Evolutionary conservation across 2,329 filamentous ascomycete species (phyloP).

Genomic region (Aspergillus amoenus): DNA sequence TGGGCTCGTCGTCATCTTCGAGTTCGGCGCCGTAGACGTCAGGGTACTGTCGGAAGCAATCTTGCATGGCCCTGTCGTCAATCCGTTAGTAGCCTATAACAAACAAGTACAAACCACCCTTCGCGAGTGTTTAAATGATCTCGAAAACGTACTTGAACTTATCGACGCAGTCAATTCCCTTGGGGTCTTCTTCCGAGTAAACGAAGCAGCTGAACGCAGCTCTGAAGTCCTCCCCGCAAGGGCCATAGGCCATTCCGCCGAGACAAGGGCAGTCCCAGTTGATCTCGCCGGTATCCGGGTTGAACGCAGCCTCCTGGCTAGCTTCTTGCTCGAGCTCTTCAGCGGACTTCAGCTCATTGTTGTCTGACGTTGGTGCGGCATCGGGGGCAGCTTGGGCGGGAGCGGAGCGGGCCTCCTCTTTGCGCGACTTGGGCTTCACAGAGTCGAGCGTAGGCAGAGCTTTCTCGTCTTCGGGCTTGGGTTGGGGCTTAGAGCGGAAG

Average conservation of each 20-base stretch:
- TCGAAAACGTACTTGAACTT: slow-evolving; percentile 79
- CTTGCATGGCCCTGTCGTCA: slow-evolving; percentile 79
- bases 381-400: neutral
- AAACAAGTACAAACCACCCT: neutral
- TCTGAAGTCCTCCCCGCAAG: slow-evolving; percentile 94
- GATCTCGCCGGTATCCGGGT: slow-evolving; percentile 98
- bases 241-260: slow-evolving; percentile 94
- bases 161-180: slow-evolving; percentile 96
- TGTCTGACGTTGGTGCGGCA: slow-evolving; percentile 11
- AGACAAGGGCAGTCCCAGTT: slow-evolving; percentile 99
- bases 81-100: slow-evolving; percentile 9
- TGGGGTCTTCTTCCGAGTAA: slow-evolving; percentile 89
- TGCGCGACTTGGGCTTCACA: slow-evolving; percentile 57
- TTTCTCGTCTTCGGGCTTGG: slow-evolving; percentile 41
- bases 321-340: slow-evolving; percentile 76
- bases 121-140: neutral
- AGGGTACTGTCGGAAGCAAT: slow-evolving; percentile 90
- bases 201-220: slow-evolving; percentile 98
- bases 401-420: slow-evolving; percentile 27
- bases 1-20: slow-evolving; percentile 64
- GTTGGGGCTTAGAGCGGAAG: slow-evolving; percentile 26
- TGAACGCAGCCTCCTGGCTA: slow-evolving; percentile 86
- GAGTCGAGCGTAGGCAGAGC: slow-evolving; percentile 66
- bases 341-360: slow-evolving; percentile 38
- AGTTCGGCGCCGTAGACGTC: slow-evolving; percentile 91